Evolutionary conservation across 1,284 basidiomycete species (phyloP).

Genomic region (Kwoniella shivajii): DNA sequence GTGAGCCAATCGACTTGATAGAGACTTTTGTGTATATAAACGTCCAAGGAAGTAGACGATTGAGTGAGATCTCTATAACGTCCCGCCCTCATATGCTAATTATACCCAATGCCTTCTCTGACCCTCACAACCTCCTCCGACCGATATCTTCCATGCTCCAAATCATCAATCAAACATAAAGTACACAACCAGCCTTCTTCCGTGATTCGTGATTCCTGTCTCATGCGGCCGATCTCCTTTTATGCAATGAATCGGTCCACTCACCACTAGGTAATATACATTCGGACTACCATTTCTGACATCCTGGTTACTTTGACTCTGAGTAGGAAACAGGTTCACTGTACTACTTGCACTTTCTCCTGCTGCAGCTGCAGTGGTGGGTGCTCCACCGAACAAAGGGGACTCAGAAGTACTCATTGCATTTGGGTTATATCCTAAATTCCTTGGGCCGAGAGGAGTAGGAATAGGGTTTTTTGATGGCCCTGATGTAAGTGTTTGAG

Average conservation of each 20-base stretch:
- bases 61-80: too few relatives aligned
- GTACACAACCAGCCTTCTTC: too few relatives aligned
- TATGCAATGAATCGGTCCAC: slow-evolving; percentile 10
- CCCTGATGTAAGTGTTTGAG: not conserved
- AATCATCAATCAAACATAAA: too few relatives aligned
- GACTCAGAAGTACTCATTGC: slow-evolving; percentile 6
- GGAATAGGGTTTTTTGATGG: not conserved
- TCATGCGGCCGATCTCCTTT: too few relatives aligned
- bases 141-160: too few relatives aligned
- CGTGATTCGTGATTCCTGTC: too few relatives aligned
- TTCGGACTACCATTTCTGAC: slow-evolving; percentile 18
- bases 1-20: not conserved
- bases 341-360: slow-evolving; percentile 5
- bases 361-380: not conserved
- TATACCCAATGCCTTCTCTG: too few relatives aligned
- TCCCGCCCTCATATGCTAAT: too few relatives aligned
- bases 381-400: slow-evolving; percentile 1
- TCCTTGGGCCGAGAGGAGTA: not conserved
- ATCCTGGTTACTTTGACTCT: not conserved
- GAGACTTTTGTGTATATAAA: too few relatives aligned
- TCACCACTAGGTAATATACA: slow-evolving; percentile 37
- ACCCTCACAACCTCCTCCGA: too few relatives aligned
- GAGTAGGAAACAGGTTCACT: slow-evolving; percentile 21
- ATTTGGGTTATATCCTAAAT: slow-evolving; percentile 12
- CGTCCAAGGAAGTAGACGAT: too few relatives aligned